Conservation (phyloP, 2,329 filamentous ascomycete species). For the Fulvia fulva region DNA sequence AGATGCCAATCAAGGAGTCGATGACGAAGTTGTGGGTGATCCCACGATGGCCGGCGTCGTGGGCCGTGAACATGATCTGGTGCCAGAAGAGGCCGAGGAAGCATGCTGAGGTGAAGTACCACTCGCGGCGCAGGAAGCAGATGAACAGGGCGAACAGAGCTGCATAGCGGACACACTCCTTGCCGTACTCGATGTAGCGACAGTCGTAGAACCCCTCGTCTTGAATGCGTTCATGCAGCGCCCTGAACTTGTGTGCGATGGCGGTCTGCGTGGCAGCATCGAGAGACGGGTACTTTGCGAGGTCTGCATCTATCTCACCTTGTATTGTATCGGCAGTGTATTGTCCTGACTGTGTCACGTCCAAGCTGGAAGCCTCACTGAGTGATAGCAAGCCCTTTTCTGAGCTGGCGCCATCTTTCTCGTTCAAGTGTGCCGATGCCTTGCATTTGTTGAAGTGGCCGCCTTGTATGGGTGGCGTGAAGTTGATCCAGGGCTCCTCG, state of each 20-base stretch:
- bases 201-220: constrained; percentile 58
- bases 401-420: not conserved
- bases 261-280: constrained; percentile 52
- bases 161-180: constrained; percentile 56
- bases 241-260: constrained; percentile 55
- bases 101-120: constrained; percentile 56
- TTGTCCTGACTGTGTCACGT: constrained; percentile 23
- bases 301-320: constrained; percentile 37
- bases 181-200: constrained; percentile 56
- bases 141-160: constrained; percentile 50
- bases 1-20: constrained; percentile 59
- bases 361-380: constrained; percentile 6
- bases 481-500: constrained; percentile 77
- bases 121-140: constrained; percentile 45
- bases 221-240: constrained; percentile 53
- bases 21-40: constrained; percentile 57
- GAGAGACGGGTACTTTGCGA: constrained; percentile 47
- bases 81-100: constrained; percentile 64
- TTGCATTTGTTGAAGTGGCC: constrained; percentile 59
- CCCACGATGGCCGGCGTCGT: constrained; percentile 61
- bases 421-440: not conserved
- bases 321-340: constrained; percentile 36
- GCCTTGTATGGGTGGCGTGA: constrained; percentile 83
- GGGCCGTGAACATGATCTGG: constrained; percentile 65
- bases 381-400: constrained; percentile 6